Evolutionary conservation across 2,329 filamentous ascomycete species (phyloP), one percentile per base, ranked within the genome.

Genomic region (Verticillium klebahnii): DNA sequence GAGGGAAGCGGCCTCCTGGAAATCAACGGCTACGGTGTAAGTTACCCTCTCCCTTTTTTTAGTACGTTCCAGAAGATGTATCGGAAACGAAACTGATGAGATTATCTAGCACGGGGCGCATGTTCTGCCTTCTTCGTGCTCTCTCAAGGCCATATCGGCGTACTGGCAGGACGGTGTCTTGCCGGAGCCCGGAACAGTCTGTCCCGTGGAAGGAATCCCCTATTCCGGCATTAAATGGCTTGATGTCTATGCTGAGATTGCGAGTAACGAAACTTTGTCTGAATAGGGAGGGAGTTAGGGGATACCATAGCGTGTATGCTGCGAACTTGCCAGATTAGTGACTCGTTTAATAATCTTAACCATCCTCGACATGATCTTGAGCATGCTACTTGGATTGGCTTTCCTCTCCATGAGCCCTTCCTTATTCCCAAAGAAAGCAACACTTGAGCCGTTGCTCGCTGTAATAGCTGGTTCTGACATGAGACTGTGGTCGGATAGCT

Each of bases 1-100:
- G 65, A 75, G 29, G 73, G 72, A 1, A 79, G 77, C 39, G 71
- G 71, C 9, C 65, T 79, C 5, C 69, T 78, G 6, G 67, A 75
- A 40, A 70, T 75, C 5, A 69, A 75, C 14, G 72, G 73, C 40
- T 71, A 70, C n/a, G 74, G 75, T 72, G 14, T 50, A 50, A 50
- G 45, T 52, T 8, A 11, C 57, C 14, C n/a, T 54, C 12, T 40
- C 59, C n/a, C 58, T 57, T 56, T 63, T 60, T 6, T 11, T 2
- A 15, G 2, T 11, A n/a, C 40, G 8, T 1, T 11, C 15, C 15
- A 3, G 17, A 40, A 40, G 17, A 36, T 9, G 5, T n/a, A 17
- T 29, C 29, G n/a, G 17, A 7, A 40, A 40, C 37, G 37, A 15
- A 40, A 17, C 37, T n/a, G 17, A 17, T 40, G 2, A 25, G 58